These are phyloP conservation scores for Corrigiola litoralis DNA, from an alignment of 179 eudicot genomes.

Conservation along the genomic window DNA sequence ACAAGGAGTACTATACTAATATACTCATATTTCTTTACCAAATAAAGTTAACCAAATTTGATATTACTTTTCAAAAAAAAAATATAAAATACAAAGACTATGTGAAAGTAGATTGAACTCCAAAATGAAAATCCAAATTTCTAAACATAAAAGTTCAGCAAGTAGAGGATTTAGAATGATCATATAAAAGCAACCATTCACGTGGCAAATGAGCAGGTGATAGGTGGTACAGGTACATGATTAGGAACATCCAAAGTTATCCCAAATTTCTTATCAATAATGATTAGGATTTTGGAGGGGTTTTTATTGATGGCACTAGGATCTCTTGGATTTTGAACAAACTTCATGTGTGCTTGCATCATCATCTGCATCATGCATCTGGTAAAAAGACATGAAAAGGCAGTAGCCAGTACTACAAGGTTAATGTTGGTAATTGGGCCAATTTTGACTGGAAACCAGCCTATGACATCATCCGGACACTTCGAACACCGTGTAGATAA, in stretches of 20 bases:
- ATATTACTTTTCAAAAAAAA: too few species aligned
- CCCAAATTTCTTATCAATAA: not conserved
- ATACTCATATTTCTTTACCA: too few species aligned
- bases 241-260: not conserved
- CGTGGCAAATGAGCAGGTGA: not conserved
- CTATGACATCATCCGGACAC: slow-evolving; percentile 8
- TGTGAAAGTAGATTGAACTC: too few species aligned
- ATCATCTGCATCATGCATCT: slow-evolving; percentile 2
- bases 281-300: not conserved
- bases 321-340: slow-evolving; percentile 7
- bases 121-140: too few species aligned
- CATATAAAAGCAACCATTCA: not conserved
- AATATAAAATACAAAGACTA: too few species aligned
- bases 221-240: not conserved
- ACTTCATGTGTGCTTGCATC: not conserved
- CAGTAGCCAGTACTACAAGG: slow-evolving; percentile 1
- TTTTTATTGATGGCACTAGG: not conserved
- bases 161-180: not conserved
- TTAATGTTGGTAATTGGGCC: slow-evolving; percentile 16
- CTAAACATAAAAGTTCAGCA: not conserved
- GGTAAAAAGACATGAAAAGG: not conserved
- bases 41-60: too few species aligned
- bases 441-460: slow-evolving; percentile 6
- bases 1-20: too few species aligned
- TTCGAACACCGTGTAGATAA: slow-evolving; percentile 20